Evolutionary conservation across 768 basidiomycete genomes (phyloP), one percentile per base, ranked within the genome.

Genomic region (Leucosporidium yakuticum): DNA sequence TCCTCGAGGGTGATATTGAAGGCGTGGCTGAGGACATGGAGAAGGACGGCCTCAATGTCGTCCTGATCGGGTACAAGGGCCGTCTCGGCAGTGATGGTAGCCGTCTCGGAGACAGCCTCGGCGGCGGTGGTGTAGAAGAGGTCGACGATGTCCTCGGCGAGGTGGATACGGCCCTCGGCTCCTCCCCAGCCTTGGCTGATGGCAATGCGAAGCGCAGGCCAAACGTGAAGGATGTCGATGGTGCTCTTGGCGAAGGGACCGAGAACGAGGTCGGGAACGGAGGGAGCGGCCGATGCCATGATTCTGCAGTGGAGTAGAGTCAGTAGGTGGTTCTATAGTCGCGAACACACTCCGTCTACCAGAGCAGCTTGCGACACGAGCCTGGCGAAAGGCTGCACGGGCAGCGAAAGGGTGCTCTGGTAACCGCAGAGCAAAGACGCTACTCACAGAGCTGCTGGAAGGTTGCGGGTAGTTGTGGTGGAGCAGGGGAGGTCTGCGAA

Each of bases 121-220:
- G 65, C 8, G 79, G 81, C 1, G 79, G 72, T 39, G 79, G 77
- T 69, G 80, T 75, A 76, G 76, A 91, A 90, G 11, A 87, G 83
- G 77, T 93, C 87, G 73, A 90, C 87, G 76, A 93, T 83, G 50
- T 84, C 84, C 39, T 69, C 64, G 50, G 64, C 68, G 27, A 63
- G 14, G 69, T 67, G 63, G 49, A 60, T 27, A 1, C 55, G 80
- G 8, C 78, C 76, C 32, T 85, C 84, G 25, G 88, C 84, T 4
- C 92, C 92, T 32, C 93, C 94, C 92, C 92, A 95, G 70, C 81
- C 80, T 74, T 92, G 85, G 70, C 88, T 85, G 48, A 97, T 86
- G 44, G 93, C 94, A 75, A 95, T 81, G 51, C 88, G 87, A 32
- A 97, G 84, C 4, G 87, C 90, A 55, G 89, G 84, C 94, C 94